phyloP scores from a whole-genome alignment of 129 eudicot species.

The Daucus carota region DNA sequence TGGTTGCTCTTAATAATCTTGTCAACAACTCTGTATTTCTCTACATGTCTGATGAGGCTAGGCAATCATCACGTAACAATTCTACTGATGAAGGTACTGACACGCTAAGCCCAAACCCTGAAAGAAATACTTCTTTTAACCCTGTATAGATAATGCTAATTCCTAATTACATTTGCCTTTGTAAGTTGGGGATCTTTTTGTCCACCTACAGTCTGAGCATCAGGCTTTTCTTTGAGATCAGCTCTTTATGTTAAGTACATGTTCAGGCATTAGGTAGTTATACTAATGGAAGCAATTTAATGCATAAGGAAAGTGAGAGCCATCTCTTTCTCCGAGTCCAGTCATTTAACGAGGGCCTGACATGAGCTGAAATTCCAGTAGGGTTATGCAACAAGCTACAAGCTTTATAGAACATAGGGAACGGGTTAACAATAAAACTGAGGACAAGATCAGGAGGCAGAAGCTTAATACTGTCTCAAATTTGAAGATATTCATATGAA shows the following conservation, averaged over 20 bases:
- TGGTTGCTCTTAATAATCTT: constrained; percentile 89
- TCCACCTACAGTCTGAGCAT: neutral
- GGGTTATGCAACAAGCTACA: neutral
- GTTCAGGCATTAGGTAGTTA: neutral
- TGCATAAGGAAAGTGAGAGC: neutral
- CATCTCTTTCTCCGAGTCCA: neutral
- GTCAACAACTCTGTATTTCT: constrained; percentile 90
- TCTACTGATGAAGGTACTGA: constrained; percentile 58
- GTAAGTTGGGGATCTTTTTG: neutral
- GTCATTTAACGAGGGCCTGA: neutral
- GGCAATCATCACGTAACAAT: constrained; percentile 35
- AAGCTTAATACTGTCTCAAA: neutral
- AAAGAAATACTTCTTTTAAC: neutral
- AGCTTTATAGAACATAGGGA: neutral
- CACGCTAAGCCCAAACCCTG: neutral
- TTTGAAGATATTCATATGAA: neutral
- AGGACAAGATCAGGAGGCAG: neutral
- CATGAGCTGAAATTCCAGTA: neutral
- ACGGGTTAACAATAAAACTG: neutral
- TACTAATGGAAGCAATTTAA: neutral
- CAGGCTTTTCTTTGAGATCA: neutral
- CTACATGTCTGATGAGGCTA: constrained; percentile 62
- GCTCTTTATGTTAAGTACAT: neutral
- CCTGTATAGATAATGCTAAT: neutral
- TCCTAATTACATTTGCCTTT: neutral